Evolutionary conservation across 2,329 filamentous ascomycete species (phyloP), one percentile per base, ranked within the genome.

Genomic region (Fusarium tricinctum): DNA sequence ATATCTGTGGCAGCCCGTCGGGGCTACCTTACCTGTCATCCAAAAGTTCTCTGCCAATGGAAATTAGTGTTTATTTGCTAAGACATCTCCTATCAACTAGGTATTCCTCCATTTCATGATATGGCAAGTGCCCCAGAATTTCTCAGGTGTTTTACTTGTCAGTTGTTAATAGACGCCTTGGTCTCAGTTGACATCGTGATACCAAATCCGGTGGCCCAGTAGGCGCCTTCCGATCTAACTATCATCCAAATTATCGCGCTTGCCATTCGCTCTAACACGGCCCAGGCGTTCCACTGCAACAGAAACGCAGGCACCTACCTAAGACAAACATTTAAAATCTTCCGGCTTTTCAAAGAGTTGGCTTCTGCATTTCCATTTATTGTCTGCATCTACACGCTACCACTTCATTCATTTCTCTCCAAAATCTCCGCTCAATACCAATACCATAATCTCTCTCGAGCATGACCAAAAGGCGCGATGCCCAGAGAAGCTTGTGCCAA

Each of bases 401-500:
- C 15, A 12, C 9, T 39, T 30, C 26, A 6, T 30, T 30, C 28
- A 30, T 20, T 35, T 57, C 44, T 6, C 43, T n/a, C 13, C n/a
- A 8, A 54, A 46, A 45, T 13, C 44, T 46, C 42, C n/a, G 19
- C 19, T 38, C 33, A 12, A 40, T 46, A 30, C 17, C 33, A 12
- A 40, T 46, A 30, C 14, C 52, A 28, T 38, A 19, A 42, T 49
- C 47, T 45, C 42, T 23, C 43, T 50, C 38, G 22, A 66, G 30
- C 39, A 40, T 19, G 9, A 23, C 42, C 39, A 65, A 63, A 69
- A 58, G 57, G 47, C 53, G 55, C 55, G 48, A 58, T 60, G 17
- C 49, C 32, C 40, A 57, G 46, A 44, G 43, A 63, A 58, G 56
- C 58, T 47, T 49, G 42, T 58, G 53, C 64, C 48, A 58, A 58